These are phyloP conservation scores for Magnolia kwangsiensis DNA, from an alignment of 164 flowering plant species.

Conservation along the genomic window DNA sequence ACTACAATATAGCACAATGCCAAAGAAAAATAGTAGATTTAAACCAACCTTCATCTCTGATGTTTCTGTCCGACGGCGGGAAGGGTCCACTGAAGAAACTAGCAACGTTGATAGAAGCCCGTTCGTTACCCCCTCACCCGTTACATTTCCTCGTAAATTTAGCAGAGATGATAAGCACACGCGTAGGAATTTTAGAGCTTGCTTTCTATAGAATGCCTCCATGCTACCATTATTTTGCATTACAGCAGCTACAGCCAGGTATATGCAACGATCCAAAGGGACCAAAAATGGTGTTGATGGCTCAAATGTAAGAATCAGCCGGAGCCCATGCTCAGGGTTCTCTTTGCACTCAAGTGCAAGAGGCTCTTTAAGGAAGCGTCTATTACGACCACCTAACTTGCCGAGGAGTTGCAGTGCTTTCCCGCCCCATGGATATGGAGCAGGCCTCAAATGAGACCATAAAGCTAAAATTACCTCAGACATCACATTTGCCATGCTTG, in stretches of 20 bases:
- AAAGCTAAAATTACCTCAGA: constrained; percentile 93
- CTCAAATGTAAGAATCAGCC: constrained; percentile 96
- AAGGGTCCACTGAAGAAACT: constrained; percentile 63
- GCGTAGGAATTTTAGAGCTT: constrained; percentile 85
- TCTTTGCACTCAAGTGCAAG: constrained; percentile 97
- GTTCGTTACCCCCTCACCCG: constrained; percentile 55
- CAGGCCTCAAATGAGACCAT: constrained; percentile 95
- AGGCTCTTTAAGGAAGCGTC: constrained; percentile 95
- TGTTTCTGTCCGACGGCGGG: constrained; percentile 64
- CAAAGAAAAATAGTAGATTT: neutral
- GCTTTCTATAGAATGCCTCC: constrained; percentile 81
- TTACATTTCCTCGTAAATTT: constrained; percentile 71
- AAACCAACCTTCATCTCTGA: constrained; percentile 71
- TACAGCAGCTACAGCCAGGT: constrained; percentile 85
- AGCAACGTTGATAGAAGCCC: constrained; percentile 58
- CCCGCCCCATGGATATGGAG: constrained; percentile 93
- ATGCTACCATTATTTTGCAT: constrained; percentile 52
- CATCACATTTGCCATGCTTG: constrained; percentile 95
- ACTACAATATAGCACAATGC: neutral
- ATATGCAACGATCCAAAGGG: constrained; percentile 93
- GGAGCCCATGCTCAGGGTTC: constrained; percentile 99
- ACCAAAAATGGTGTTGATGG: constrained; percentile 96
- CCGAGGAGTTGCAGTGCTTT: constrained; percentile 91
- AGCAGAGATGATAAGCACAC: constrained; percentile 91
- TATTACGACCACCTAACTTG: constrained; percentile 95